Evolutionary conservation across 2,329 filamentous ascomycete species (phyloP), one percentile per base, ranked within the genome.

Genomic region (Colletotrichum sansevieriae): DNA sequence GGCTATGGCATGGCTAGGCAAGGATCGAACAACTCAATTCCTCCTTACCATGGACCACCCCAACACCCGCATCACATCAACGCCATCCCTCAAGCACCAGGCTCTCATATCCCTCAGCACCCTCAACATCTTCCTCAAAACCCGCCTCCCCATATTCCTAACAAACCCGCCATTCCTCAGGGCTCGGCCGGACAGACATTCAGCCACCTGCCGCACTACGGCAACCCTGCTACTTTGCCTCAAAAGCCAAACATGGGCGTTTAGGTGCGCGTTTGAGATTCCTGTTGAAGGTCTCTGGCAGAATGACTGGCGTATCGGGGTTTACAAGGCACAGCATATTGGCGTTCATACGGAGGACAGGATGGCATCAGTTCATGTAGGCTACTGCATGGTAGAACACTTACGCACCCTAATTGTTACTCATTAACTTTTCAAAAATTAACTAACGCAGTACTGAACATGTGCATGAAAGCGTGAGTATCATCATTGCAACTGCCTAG

Each of bases 211-310:
- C 86, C 85, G 49, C 83, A 81, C 66, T 89, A 88, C 72, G 87
- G 87, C 71, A 89, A 89, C 76, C 87, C 87, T 66, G 86, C 87
- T 37, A 85, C 85, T 37, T 76, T 89, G 75, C 87, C 87, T 68
- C 87, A 89, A 75, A 89, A 89, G 78, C 87, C 87, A 67, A 79
- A 84, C 39, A 82, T 83, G 68, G 83, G 70, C 57, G 60, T 70
- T 68, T 68, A 65, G 60, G 66, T 65, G 66, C 55, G 61, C 67
- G 33, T 63, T 58, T 63, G 63, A 58, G 37, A 44, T 66, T 57
- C 15, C 49, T 54, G 57, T 51, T 41, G 35, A 63, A 25, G 57
- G 64, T 70, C 67, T 57, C 62, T 55, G 63, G 67, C 57, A 68
- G 64, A 70, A 67, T 46, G 63, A 67, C 52, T 49, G 64, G 67